These are phyloP conservation scores for Nicotiana sylvestris DNA, from an alignment of 257 asterid genomes.

Conservation along the genomic window DNA sequence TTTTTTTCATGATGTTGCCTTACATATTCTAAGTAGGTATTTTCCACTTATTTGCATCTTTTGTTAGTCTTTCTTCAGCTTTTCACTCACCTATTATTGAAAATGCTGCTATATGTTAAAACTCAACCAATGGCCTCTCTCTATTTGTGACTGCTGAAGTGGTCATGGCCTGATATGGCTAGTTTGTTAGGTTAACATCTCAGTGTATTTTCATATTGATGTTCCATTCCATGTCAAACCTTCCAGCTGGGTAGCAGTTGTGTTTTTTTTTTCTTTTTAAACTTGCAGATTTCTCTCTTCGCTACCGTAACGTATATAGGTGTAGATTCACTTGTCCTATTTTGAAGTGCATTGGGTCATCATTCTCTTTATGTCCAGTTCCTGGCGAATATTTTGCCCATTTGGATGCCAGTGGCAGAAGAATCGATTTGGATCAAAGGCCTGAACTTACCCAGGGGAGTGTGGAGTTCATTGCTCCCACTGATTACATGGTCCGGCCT, in stretches of 20 bases:
- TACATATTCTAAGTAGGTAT: background rate
- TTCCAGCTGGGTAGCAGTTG: background rate
- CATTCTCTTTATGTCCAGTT: constrained; percentile 46
- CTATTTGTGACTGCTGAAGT: background rate
- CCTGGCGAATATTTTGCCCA: constrained; percentile 83
- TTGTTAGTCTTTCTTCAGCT: too few species aligned
- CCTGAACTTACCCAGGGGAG: constrained; percentile 91
- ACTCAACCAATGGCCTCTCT: background rate
- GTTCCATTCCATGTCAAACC: background rate
- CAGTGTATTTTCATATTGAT: background rate
- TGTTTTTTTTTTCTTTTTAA: too few species aligned
- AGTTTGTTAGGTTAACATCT: background rate
- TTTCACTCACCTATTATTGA: background rate
- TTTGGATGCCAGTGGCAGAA: constrained; percentile 75
- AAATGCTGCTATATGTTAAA: background rate
- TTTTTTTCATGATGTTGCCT: background rate
- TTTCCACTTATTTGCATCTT: background rate
- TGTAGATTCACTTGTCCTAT: background rate
- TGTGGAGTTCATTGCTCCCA: constrained; percentile 90
- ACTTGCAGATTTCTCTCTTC: background rate
- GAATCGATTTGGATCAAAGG: constrained; percentile 85
- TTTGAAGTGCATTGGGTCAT: constrained; percentile 21
- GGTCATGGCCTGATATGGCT: background rate
- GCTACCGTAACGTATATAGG: background rate
- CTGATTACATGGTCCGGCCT: constrained; percentile 96